Conservation (phyloP, 2,329 filamentous ascomycete genomes). For the Conoideocrella luteorostrata region DNA sequence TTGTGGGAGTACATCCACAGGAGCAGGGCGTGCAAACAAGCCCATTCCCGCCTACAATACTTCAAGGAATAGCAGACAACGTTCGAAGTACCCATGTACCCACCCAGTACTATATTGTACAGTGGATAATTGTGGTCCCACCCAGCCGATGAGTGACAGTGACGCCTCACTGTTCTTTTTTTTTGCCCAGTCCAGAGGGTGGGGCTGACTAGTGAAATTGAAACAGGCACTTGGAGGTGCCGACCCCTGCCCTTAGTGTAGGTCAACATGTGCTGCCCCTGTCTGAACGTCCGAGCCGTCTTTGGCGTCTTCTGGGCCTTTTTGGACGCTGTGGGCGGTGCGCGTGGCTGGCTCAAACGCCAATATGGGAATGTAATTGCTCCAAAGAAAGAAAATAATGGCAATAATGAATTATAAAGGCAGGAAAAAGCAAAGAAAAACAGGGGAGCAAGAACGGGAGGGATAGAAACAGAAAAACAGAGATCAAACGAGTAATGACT, state of each 20-base stretch:
- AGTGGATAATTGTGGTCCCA: neutral
- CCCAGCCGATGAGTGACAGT: neutral
- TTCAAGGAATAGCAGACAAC: neutral
- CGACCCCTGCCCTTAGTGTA: neutral
- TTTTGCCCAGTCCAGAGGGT: slow-evolving; percentile 11
- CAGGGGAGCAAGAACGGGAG: too few relatives aligned
- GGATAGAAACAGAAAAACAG: too few relatives aligned
- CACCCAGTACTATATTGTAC: too few relatives aligned
- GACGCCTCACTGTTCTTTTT: neutral
- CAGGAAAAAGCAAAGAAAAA: too few relatives aligned
- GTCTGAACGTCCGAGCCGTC: slow-evolving; percentile 5
- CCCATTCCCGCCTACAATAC: slow-evolving; percentile 2
- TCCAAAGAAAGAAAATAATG: too few relatives aligned
- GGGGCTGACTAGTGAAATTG: slow-evolving; percentile 15
- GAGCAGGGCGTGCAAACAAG: slow-evolving; percentile 5
- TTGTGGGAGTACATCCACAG: neutral
- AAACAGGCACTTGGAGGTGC: slow-evolving; percentile 13
- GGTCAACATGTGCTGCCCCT: slow-evolving; percentile 8
- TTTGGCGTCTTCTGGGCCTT: neutral
- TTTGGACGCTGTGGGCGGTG: too few relatives aligned
- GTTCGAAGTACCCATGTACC: neutral
- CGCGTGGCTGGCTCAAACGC: too few relatives aligned
- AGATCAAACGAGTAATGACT: too few relatives aligned
- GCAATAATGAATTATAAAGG: too few relatives aligned
- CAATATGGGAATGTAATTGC: too few relatives aligned